Evolutionary conservation across 2,329 filamentous ascomycete genomes (phyloP).

Genomic region (Clarireedia hainanense): DNA sequence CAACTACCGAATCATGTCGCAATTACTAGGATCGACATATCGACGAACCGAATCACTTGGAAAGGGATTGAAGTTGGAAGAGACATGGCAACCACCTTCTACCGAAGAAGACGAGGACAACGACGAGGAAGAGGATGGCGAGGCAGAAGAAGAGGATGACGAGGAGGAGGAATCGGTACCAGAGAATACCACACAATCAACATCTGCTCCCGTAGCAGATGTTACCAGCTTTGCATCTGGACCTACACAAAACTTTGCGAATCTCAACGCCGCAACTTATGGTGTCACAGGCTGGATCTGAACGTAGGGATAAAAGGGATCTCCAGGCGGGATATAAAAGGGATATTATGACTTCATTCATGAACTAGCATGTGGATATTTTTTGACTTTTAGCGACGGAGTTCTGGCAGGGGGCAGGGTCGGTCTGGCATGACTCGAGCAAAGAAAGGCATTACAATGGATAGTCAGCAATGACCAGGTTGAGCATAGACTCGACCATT

Average conservation of each 20-base stretch:
- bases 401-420: background rate
- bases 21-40: constrained; percentile 45
- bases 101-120: constrained; percentile 49
- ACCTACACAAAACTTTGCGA: background rate
- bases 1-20: constrained; percentile 45
- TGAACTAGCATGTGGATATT: constrained; percentile 5
- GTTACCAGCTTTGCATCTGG: background rate
- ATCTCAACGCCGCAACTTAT: constrained; percentile 1
- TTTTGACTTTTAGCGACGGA: constrained; percentile 6
- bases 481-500: background rate
- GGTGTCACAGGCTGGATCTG: constrained; percentile 5
- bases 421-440: background rate
- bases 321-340: constrained; percentile 6
- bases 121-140: constrained; percentile 34
- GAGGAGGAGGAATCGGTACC: background rate
- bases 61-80: constrained; percentile 73
- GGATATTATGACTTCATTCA: background rate
- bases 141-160: constrained; percentile 22
- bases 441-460: background rate
- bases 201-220: background rate
- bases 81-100: constrained; percentile 65
- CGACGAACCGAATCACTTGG: constrained; percentile 44
- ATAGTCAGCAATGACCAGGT: background rate
- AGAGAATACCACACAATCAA: background rate
- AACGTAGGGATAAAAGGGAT: background rate